These are phyloP conservation scores for Plasmodium malariae DNA, from an alignment of 169 alveolate genomes.

Conservation along the genomic window DNA sequence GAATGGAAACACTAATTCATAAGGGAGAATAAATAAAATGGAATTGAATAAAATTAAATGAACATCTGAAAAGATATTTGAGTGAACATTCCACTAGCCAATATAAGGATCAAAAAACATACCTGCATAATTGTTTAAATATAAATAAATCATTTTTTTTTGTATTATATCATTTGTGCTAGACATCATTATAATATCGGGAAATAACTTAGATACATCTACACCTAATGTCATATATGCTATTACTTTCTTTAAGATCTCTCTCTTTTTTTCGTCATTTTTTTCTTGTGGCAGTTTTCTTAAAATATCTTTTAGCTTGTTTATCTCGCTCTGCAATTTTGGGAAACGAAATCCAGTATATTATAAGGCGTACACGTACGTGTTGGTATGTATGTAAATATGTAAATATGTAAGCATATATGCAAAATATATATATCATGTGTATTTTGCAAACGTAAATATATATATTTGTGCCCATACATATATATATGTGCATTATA, in stretches of 20 bases:
- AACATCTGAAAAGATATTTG: too few relatives aligned
- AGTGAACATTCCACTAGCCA: background rate
- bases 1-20: too few relatives aligned
- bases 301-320: conserved; percentile 72
- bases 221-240: conserved; percentile 94
- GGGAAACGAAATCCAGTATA: background rate
- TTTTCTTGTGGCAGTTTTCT: conserved; percentile 76
- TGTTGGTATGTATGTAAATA: background rate
- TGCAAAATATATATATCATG: background rate
- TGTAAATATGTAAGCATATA: background rate
- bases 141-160: conserved; percentile 98
- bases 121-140: conserved; percentile 94
- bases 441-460: background rate
- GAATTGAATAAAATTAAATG: too few relatives aligned
- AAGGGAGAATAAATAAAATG: too few relatives aligned
- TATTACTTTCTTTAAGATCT: conserved; percentile 91
- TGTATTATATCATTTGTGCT: conserved; percentile 97
- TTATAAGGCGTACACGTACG: background rate
- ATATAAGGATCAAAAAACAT: background rate
- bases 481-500: background rate
- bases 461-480: background rate
- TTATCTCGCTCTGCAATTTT: conserved; percentile 71
- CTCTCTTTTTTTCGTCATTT: conserved; percentile 77
- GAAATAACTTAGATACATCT: conserved; percentile 97
- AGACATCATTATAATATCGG: conserved; percentile 97